Percentiles rank a stretch among this genome's conserved stretches.
These are phyloP conservation scores for Xylaria grammica DNA, from an alignment of 495 filamentous ascomycete species.

Conservation along the genomic window DNA sequence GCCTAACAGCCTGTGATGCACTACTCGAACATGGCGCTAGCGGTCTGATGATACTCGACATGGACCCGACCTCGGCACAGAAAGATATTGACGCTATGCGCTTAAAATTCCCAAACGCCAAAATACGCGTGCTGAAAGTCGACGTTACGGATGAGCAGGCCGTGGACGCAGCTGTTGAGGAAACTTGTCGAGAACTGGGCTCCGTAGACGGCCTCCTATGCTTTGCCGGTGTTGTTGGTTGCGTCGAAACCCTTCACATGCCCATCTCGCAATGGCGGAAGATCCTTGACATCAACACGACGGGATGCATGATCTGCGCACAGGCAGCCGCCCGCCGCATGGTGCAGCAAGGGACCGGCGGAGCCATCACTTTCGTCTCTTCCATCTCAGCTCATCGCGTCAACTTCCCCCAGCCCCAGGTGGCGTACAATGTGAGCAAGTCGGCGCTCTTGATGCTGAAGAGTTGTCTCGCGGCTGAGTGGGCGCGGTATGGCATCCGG, in stretches of 20 bases:
- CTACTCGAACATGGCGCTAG: slow-evolving; percentile 69
- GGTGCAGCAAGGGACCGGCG: slow-evolving; percentile 50
- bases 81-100: slow-evolving; percentile 46
- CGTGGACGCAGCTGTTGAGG: slow-evolving; percentile 46
- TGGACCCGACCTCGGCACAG: slow-evolving; percentile 46
- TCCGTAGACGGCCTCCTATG: slow-evolving; percentile 60
- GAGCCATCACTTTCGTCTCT: slow-evolving; percentile 64
- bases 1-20: slow-evolving; percentile 57
- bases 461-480: slow-evolving; percentile 65
- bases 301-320: slow-evolving; percentile 66
- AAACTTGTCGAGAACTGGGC: slow-evolving; percentile 45
- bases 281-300: slow-evolving; percentile 67
- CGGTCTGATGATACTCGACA: slow-evolving; percentile 62
- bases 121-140: slow-evolving; percentile 46
- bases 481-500: slow-evolving; percentile 60
- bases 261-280: slow-evolving; percentile 54
- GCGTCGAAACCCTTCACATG: slow-evolving; percentile 58
- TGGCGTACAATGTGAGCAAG: slow-evolving; percentile 69
- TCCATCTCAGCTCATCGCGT: slow-evolving; percentile 66
- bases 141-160: slow-evolving; percentile 58
- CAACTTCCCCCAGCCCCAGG: slow-evolving; percentile 68
- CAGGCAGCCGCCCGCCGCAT: slow-evolving; percentile 62
- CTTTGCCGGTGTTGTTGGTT: slow-evolving; percentile 68
- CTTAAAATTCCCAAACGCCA: slow-evolving; percentile 54
- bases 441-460: slow-evolving; percentile 60